Evolutionary conservation across 495 filamentous ascomycete genomes (phyloP), one percentile per base, ranked within the genome.

Genomic region (Penicillium daleae): DNA sequence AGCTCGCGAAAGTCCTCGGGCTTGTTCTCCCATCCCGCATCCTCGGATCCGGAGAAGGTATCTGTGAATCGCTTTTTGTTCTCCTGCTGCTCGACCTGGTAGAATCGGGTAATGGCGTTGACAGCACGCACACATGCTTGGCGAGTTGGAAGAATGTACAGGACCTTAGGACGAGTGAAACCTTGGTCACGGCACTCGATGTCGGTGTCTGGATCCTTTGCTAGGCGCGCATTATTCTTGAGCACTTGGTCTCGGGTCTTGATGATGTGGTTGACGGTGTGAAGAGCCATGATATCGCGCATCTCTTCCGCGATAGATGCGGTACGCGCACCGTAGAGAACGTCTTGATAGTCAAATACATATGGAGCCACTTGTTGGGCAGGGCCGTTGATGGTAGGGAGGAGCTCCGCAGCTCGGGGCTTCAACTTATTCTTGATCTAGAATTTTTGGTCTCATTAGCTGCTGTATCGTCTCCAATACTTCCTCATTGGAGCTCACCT

Each of bases 41-140:
- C 85, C 24, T 87, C 82, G 21, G 85, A 81, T 22, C 87, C 77
- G 6, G 87, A 80, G 76, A 91, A 99, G 21, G 83, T 82, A 22
- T 97, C 92, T 19, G 90, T 79, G 68, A 99, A 97, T 5, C 95
- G 89, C 74, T 96, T 97, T 63, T 87, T 88, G 80, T 99, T 97
- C 73, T 97, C 95, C 64, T 97, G 92, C 67, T 97, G 93, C 59
- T 97, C 93, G 0, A 91, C 90, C 65, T 89, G 83, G 76, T 85
- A 88, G 54, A 97, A 72, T 2, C 81, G 77, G 29, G 87, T 86
- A 32, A 99, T 90, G 8, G 80, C 82, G 42, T 97, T 85, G 33
- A 97, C 81, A 65, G 86, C 86, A 64, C 87, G 86, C 49, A 90
- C 89, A 63, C 92, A 96, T 2, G 91, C 87, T 66, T 96, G 87